Evolutionary conservation across 1,139 yeast species (phyloP), one percentile per base, ranked within the genome.

Genomic region (Blastobotrys apis): DNA sequence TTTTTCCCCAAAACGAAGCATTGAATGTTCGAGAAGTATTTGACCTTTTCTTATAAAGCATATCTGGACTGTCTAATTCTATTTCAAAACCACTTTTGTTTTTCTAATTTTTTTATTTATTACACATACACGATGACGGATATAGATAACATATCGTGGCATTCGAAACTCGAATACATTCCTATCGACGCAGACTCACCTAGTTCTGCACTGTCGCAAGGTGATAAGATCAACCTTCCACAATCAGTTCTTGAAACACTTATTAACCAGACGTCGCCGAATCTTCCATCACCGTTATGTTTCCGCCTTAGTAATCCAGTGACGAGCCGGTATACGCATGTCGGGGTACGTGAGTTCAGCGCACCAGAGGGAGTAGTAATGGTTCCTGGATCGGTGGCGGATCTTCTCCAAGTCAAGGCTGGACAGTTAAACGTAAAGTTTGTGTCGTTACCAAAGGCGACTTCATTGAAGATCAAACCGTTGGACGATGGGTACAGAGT

Each of bases 281-380:
- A 30, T 2, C 49, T 64, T 25, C 67, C 68, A 1, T 59, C 66
- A 23, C 72, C 73, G 2, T 56, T 69, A 26, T 59, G 64, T 1
- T 67, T 68, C 51, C 49, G 53, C 16, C 36, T 69, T 10, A 51
- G 55, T n/a, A 58, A 55, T 38, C 53, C 58, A 1, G 41, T 43
- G 1, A 51, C 47, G 13, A 54, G 51, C 17, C 53, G 51, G 15
- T 47, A 42, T 19, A 62, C 69, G 1, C 66, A 64, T 53, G 69
- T 62, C 9, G 74, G 74, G 3, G 71, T 69, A 1, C 62, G 67
- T 9, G 72, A 69, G 53, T 69, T 69, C 47, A 61, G 70, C 1
- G 70, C 71, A 0, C 59, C 53, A 0, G 66, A 61, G 32, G 62
- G 59, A 4, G 44, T 52, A 2, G 53, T 64, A 1, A 44, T 44